Percentiles rank a stretch among this genome's conserved stretches.
phyloP scores from a whole-genome alignment of 805 yeast species.

The Candida pseudofarinosa region DNA sequence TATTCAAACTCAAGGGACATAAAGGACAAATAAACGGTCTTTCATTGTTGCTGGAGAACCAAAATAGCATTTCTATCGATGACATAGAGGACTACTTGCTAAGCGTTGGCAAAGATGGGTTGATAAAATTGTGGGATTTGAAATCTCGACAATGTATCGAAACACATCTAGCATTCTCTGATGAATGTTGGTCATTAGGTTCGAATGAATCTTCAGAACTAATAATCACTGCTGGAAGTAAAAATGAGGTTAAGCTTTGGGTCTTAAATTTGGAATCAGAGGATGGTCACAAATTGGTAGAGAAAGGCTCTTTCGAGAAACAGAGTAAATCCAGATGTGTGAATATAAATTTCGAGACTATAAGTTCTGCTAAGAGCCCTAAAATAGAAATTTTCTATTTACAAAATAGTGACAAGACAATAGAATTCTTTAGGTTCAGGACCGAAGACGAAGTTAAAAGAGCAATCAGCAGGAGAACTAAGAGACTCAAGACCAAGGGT shows the following conservation, averaged over 20 bases:
- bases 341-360: slow-evolving; percentile 47
- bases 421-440: slow-evolving; percentile 78
- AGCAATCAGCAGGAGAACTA: slow-evolving; percentile 72
- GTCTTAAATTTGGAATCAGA: slow-evolving; percentile 50
- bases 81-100: slow-evolving; percentile 70
- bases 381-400: slow-evolving; percentile 54
- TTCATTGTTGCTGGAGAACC: slow-evolving; percentile 38
- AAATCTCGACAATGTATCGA: slow-evolving; percentile 86
- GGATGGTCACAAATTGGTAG: slow-evolving; percentile 47
- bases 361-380: slow-evolving; percentile 22
- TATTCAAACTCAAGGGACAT: slow-evolving; percentile 83
- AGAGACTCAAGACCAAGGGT: slow-evolving; percentile 74
- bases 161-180: slow-evolving; percentile 89
- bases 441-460: slow-evolving; percentile 71
- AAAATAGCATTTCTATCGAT: slow-evolving; percentile 30
- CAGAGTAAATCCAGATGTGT: slow-evolving; percentile 71
- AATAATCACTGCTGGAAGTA: slow-evolving; percentile 71
- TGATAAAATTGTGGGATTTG: slow-evolving; percentile 90
- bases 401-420: slow-evolving; percentile 75
- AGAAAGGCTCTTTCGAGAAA: slow-evolving; percentile 66
- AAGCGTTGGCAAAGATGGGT: slow-evolving; percentile 83
- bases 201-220: slow-evolving; percentile 38
- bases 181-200: slow-evolving; percentile 88
- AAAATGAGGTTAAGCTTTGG: slow-evolving; percentile 85
- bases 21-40: slow-evolving; percentile 84